Percentiles rank a stretch among this genome's conserved stretches.
These are phyloP conservation scores for Fusarium burgessii DNA, from an alignment of 2,329 filamentous ascomycete genomes.

Conservation along the genomic window DNA sequence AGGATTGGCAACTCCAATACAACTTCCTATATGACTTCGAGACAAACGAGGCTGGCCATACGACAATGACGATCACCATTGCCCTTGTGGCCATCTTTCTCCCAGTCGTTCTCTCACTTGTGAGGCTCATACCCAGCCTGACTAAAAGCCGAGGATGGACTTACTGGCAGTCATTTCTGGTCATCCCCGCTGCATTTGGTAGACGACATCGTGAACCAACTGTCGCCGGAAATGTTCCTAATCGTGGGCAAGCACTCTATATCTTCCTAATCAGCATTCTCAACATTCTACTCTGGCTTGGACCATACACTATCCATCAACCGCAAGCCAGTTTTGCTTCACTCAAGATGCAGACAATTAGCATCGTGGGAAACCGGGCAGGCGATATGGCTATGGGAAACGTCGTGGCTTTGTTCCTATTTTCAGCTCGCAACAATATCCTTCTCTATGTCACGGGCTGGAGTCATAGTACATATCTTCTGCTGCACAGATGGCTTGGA, in stretches of 20 bases:
- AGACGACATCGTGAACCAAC: slow-evolving; percentile 50
- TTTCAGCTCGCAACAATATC: slow-evolving; percentile 52
- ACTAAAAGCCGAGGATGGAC: slow-evolving; percentile 42
- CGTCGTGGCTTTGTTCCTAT: slow-evolving; percentile 50
- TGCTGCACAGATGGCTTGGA: slow-evolving; percentile 54
- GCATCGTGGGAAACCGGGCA: slow-evolving; percentile 52
- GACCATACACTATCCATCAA: slow-evolving; percentile 47
- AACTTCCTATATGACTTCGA: slow-evolving; percentile 66
- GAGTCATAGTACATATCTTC: slow-evolving; percentile 52
- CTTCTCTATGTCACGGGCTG: slow-evolving; percentile 53
- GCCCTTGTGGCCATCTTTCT: slow-evolving; percentile 49
- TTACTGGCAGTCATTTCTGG: slow-evolving; percentile 48
- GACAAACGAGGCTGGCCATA: slow-evolving; percentile 54
- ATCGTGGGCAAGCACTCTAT: slow-evolving; percentile 52
- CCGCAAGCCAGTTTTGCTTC: slow-evolving; percentile 47
- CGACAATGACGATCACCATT: slow-evolving; percentile 26
- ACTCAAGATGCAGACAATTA: slow-evolving; percentile 45
- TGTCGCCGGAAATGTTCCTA: slow-evolving; percentile 48
- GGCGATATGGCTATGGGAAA: slow-evolving; percentile 53
- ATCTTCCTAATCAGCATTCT: slow-evolving; percentile 51
- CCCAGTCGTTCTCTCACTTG: slow-evolving; percentile 49
- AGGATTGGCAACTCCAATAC: slow-evolving; percentile 57
- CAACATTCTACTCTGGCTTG: slow-evolving; percentile 51
- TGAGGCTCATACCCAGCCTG: slow-evolving; percentile 52
- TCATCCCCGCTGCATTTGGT: slow-evolving; percentile 50